Conservation (phyloP, 2,329 filamentous ascomycete species). For the Fusarium sp. region DNA sequence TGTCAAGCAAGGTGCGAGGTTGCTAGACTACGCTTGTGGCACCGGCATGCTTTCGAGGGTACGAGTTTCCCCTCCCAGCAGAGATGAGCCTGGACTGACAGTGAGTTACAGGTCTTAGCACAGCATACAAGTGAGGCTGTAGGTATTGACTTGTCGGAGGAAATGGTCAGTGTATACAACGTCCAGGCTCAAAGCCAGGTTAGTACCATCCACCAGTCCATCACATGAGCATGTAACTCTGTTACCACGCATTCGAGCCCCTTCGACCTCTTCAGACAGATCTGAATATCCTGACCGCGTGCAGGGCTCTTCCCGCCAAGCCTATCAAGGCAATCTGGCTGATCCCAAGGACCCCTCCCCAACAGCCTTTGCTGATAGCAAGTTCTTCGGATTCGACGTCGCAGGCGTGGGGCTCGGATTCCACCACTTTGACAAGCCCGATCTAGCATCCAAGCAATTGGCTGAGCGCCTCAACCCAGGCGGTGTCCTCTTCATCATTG, state of each 20-base stretch:
- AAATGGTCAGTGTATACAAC: constrained; percentile 77
- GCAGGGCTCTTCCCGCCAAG: constrained; percentile 58
- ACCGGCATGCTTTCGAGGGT: constrained; percentile 73
- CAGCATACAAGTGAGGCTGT: constrained; percentile 60
- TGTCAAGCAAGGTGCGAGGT: constrained; percentile 56
- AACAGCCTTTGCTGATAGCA: constrained; percentile 63
- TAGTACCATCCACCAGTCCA: constrained; percentile 15
- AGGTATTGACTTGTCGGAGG: constrained; percentile 75
- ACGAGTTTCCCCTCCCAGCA: constrained; percentile 36
- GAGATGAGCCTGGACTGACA: not conserved
- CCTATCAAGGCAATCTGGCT: constrained; percentile 67
- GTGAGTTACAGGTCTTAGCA: constrained; percentile 32
- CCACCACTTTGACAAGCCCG: constrained; percentile 74
- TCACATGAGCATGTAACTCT: not conserved
- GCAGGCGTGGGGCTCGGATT: constrained; percentile 70
- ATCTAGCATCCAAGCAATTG: constrained; percentile 65
- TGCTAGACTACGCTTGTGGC: constrained; percentile 82
- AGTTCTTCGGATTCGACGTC: constrained; percentile 76
- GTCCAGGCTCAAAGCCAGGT: constrained; percentile 64
- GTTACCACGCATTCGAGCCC: not conserved
- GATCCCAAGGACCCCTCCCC: constrained; percentile 57
- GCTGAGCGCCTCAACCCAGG: constrained; percentile 70
- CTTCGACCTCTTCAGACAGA: not conserved
- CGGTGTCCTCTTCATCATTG: constrained; percentile 73
- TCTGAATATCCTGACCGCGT: constrained; percentile 2